These are phyloP conservation scores for Globisporangium carolinianum DNA, from an alignment of 352 stramenopile species.

Conservation along the genomic window DNA sequence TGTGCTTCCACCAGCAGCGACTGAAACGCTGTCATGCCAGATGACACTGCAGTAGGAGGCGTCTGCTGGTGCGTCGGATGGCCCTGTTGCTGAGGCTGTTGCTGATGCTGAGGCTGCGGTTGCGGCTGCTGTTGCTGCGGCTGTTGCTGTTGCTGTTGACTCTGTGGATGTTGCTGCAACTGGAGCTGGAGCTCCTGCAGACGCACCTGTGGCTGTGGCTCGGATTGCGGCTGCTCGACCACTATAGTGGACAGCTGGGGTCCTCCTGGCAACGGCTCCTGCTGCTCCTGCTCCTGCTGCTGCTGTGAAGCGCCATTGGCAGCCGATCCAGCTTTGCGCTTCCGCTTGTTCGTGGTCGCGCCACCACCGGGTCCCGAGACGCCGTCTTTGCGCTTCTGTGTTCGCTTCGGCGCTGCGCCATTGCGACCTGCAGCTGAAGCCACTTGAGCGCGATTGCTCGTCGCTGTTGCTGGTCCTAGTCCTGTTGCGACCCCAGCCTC, in stretches of 20 bases:
- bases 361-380: too few relatives aligned
- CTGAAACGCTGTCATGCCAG: not conserved
- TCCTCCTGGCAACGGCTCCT: not conserved
- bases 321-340: not conserved
- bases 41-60: not conserved
- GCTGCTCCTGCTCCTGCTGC: slow-evolving; percentile 1
- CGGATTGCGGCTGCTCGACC: not conserved
- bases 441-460: not conserved
- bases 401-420: not conserved
- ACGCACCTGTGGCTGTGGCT: not conserved
- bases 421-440: not conserved
- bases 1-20: not conserved
- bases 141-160: slow-evolving; percentile 1
- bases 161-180: not conserved
- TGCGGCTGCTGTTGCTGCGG: not conserved
- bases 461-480: not conserved
- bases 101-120: not conserved
- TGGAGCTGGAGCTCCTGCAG: not conserved
- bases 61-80: not conserved
- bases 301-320: not conserved
- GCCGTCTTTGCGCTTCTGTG: not conserved
- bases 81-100: not conserved
- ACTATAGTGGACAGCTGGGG: too few relatives aligned
- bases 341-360: not conserved
- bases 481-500: not conserved